Base-by-base conservation (phyloP, 2,329 filamentous ascomycete species). In the Fonsecaea nubica region DNA sequence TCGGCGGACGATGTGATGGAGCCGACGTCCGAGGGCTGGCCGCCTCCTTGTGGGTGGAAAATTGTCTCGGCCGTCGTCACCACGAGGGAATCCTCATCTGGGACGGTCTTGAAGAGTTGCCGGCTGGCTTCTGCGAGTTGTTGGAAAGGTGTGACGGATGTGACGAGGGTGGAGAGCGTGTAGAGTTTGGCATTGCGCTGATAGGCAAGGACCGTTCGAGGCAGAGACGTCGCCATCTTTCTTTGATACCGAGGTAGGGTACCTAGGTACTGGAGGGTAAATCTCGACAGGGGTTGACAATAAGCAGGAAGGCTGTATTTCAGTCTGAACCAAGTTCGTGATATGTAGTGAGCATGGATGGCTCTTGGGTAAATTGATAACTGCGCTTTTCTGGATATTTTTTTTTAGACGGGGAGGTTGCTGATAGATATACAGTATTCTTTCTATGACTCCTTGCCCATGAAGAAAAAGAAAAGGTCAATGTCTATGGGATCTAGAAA, bases 41-140 rank as follows among this genome's bases (percentile, higher is more conserved):
- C 90, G 66, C 90, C 90, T 21, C 90, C 90, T 76, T 92, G 90
- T 0, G 89, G 87, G 68, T 92, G 88, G 77, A 92, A 92, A 67
- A 92, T 88, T n/a, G 90, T 92, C 55, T 85, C 78, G 1, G 85
- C 80, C 0, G 87, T 90, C 5, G 87, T 81, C 21, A 91, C 76
- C 21, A 91, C 76, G n/a, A 87, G 83, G 72, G 84, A 82, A 70
- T 86, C 82, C 1, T 82, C 75, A 4, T 84, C 80, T 8, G 75
- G 75, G 2, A 32, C 32, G 18, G 84, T 77, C 74, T 90, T 90
- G 80, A 88, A 88, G 9, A 91, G 83, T 6, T 77, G 74, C 59
- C 79, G 82, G 63, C 86, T 85, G 36, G 79, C 76, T 38, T 84
- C 79, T 2, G 85, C 80, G 0, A 90, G 81, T 1, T 78, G 75